Percentiles rank a stretch among this genome's conserved stretches.
Evolutionary conservation across 23 red algal genomes (phyloP).

Genomic region (Gracilaria domingensis): DNA sequence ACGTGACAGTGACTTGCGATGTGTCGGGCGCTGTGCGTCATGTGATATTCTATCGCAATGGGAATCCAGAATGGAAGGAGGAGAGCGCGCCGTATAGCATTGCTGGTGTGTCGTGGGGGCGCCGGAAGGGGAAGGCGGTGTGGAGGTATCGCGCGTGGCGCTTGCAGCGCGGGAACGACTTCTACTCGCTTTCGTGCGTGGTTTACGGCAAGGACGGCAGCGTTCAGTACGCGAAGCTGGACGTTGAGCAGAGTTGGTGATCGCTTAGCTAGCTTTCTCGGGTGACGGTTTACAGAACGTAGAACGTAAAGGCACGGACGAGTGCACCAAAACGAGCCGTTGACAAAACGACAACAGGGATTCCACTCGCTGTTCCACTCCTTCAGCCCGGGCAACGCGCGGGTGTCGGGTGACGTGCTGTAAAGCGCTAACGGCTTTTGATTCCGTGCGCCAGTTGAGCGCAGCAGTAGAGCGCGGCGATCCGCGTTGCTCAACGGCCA

Average conservation of each 20-base stretch:
- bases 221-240: conserved; percentile 33
- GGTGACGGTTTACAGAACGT: too few relatives aligned
- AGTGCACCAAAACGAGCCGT: too few relatives aligned
- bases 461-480: too few relatives aligned
- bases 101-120: neutral
- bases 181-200: conserved; percentile 42
- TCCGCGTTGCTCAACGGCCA: too few relatives aligned
- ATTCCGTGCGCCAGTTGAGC: too few relatives aligned
- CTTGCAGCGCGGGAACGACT: neutral
- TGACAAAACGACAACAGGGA: too few relatives aligned
- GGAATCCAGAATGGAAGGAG: neutral
- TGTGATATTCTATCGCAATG: conserved; percentile 42
- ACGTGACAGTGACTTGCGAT: conserved; percentile 46
- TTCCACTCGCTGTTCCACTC: too few relatives aligned
- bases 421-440: too few relatives aligned
- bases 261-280: too few relatives aligned
- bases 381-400: too few relatives aligned
- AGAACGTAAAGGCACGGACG: too few relatives aligned
- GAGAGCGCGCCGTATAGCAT: conserved; percentile 2
- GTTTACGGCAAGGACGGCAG: conserved; percentile 42
- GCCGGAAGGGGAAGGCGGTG: neutral
- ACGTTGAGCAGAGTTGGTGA: neutral
- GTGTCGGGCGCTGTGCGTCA: conserved; percentile 17
- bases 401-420: too few relatives aligned
- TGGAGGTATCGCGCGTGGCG: neutral